Conservation (phyloP, 2,329 filamentous ascomycete species). For the Trichophyton equinum region DNA sequence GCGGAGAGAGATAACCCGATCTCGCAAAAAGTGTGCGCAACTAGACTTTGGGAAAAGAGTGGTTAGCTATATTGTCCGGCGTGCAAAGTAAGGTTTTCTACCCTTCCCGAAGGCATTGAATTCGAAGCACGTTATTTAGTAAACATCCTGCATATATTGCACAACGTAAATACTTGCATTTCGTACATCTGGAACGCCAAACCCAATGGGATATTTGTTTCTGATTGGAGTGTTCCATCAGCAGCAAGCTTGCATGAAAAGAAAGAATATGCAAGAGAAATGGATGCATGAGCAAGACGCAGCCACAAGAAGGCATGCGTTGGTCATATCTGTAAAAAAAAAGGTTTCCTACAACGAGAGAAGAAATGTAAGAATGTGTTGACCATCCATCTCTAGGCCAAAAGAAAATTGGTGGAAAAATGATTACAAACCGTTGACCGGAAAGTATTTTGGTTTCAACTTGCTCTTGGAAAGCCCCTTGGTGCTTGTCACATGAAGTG, state of each 20-base stretch:
- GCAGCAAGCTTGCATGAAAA: neutral
- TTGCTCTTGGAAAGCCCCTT: neutral
- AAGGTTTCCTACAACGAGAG: neutral
- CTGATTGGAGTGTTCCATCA: neutral
- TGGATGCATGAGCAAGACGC: neutral
- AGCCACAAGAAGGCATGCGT: neutral
- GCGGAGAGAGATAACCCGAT: neutral
- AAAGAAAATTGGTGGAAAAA: neutral
- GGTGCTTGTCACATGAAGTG: neutral
- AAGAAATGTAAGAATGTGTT: neutral
- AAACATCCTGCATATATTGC: neutral
- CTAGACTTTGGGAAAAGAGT: neutral
- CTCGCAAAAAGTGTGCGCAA: neutral
- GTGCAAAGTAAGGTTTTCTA: neutral
- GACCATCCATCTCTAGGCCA: neutral
- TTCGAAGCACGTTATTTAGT: neutral
- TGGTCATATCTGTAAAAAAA: neutral
- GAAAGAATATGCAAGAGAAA: neutral
- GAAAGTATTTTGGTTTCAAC: neutral
- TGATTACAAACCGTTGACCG: neutral
- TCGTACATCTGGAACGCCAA: neutral
- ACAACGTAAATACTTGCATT: neutral
- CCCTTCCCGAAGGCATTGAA: neutral
- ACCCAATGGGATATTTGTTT: neutral
- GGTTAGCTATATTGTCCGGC: neutral